Evolutionary conservation across 164 flowering plant genomes (phyloP).

Genomic region (Stephania cephalantha): DNA sequence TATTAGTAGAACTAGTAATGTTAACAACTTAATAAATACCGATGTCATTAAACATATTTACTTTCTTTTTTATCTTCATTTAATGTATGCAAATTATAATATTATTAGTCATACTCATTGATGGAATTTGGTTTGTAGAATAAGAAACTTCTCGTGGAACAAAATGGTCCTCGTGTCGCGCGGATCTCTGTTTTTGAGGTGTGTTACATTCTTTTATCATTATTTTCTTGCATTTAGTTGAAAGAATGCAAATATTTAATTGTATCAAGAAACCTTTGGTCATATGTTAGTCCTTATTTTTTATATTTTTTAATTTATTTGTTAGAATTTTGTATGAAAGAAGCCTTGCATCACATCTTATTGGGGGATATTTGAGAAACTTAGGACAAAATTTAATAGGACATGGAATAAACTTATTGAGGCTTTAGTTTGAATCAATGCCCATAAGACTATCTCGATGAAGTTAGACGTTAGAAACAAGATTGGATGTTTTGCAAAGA

Average conservation of each 20-base stretch:
- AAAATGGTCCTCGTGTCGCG: constrained; percentile 74
- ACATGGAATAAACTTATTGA: no score
- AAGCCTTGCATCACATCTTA: neutral
- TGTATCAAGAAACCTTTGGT: neutral
- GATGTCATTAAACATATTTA: neutral
- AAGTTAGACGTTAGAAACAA: no score
- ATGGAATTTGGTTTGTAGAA: constrained; percentile 38
- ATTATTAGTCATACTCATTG: neutral
- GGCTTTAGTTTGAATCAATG: no score
- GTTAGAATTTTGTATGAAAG: no score
- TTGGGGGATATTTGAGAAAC: no score
- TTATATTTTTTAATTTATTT: no score
- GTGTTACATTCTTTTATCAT: constrained; percentile 6
- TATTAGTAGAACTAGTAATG: neutral
- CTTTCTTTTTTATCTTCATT: neutral
- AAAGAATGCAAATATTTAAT: neutral
- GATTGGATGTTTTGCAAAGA: no score
- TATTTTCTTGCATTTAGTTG: neutral
- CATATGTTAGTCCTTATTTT: neutral
- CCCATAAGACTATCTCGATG: no score
- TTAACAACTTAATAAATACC: no score
- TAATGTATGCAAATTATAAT: neutral
- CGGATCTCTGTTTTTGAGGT: constrained; percentile 91
- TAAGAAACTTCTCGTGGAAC: constrained; percentile 82
- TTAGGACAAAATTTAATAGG: no score